Evolutionary conservation across 2,329 filamentous ascomycete genomes (phyloP), one percentile per base, ranked within the genome.

Genomic region (Pseudogymnoascus sp.): DNA sequence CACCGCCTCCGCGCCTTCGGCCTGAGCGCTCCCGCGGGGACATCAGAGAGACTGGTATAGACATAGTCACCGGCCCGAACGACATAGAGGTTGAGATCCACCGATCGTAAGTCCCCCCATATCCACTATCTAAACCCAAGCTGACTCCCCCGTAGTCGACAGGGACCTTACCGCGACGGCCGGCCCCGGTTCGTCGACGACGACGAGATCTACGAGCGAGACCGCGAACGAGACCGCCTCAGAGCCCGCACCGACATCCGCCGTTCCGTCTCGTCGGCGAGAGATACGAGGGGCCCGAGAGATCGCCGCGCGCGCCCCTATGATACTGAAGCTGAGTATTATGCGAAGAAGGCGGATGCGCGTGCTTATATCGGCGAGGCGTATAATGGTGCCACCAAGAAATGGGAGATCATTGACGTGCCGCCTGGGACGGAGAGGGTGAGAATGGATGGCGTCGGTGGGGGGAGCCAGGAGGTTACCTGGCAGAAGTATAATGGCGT

Each of bases 371-470:
- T 86, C 69, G 88, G 88, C 59, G 90, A 93, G 73, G 89, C 87
- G 20, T 86, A 81, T 72, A 83, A 88, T 67, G 89, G 89, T 59
- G 86, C 84, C 16, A 91, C 88, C 36, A 86, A 84, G 65, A 88
- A 86, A 69, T 95, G 91, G 90, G 81, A 84, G 60, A 88, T 95
- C 64, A 82, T 96, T 37, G 90, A 95, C 73, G 87, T 95, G 38
- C 90, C 90, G 1, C 89, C 90, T 0, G 90, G 90, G 62, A 93
- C 90, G 0, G 87, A 90, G 75, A 84, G 87, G 39, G 87, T 94
- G n/a, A 82, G 83, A 60, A 88, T 94, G 87, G 89, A 94, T 67
- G 89, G 90, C 60, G 80, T 84, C 22, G 89, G 89, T 18, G 89
- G 88, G 57, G 88, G 80, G n/a, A 79, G 78, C 37, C 87, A 90